Evolutionary conservation across 495 filamentous ascomycete species (phyloP), one percentile per base, ranked within the genome.

Genomic region (Lepraria neglecta): DNA sequence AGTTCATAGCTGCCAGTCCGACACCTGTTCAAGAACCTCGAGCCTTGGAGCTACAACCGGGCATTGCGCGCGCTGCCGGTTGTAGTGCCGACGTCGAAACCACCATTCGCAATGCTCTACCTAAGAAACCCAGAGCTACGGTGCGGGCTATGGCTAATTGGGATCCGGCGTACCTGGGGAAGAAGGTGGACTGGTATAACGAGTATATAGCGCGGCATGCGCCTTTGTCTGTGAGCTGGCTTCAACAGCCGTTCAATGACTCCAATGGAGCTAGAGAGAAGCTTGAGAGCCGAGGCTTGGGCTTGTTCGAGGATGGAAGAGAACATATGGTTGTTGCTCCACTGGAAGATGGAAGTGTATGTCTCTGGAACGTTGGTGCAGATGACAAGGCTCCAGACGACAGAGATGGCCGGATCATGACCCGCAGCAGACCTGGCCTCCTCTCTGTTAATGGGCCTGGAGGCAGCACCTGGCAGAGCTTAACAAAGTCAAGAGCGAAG

Each of bases 151-250:
- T 87, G 55, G 85, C 84, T 6, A 88, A 87, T 64, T 95, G 91
- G 91, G 90, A 96, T 64, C 88, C 89, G 2, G 82, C 82, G 5
- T 87, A 87, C 61, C 84, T 86, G 15, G 73, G 75, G 14, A 86
- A 89, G 70, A 74, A 75, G 43, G 76, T 88, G 15, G 82, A 88
- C 55, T 96, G 89, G 85, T 96, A 95, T 65, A 82, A 86, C 55
- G 91, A 96, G 72, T 96, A 89, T 70, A 87, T 92, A 64, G 89
- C 90, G 30, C 79, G 91, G 27, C 81, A 94, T 75, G 90, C 82
- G 0, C 86, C 88, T 0, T 79, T 91, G 33, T 80, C 78, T 6
- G 73, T 89, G 33, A 87, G 79, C 65, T 96, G 91, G 91, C 75
- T 92, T 51, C 82, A 89, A 65, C 78, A 83, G 55, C 82, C 83